Evolutionary conservation across 225 moss, liverwort and hornwort species (phyloP).

Genomic region (Anthoceros angustus): DNA sequence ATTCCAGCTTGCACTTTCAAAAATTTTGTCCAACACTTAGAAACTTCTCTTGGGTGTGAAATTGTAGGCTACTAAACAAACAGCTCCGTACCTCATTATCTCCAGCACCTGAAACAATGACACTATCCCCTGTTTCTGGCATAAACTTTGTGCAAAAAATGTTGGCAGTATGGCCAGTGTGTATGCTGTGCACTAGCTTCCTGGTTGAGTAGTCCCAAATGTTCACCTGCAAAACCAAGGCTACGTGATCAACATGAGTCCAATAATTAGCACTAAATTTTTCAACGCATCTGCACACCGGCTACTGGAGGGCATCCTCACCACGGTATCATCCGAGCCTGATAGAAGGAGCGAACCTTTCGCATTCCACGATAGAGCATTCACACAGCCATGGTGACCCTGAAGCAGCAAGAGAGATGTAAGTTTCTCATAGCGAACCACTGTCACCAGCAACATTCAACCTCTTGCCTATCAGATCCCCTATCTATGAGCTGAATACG

Average conservation of each 20-base stretch:
- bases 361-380: conserved; percentile 74
- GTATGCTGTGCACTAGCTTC: conserved; percentile 78
- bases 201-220: conserved; percentile 79
- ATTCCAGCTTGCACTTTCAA: not conserved
- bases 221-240: conserved; percentile 46
- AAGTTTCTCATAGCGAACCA: not conserved
- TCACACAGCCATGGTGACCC: conserved; percentile 97
- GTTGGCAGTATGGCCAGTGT: conserved; percentile 87
- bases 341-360: conserved; percentile 88
- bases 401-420: conserved; percentile 12
- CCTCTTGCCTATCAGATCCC: not conserved
- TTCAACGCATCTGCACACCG: not conserved
- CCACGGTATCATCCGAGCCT: conserved; percentile 95
- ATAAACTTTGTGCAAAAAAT: conserved; percentile 98
- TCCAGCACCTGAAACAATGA: conserved; percentile 90
- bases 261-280: conserved; percentile 9
- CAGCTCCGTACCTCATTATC: conserved; percentile 69
- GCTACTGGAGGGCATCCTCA: conserved; percentile 11
- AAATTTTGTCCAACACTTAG: not conserved
- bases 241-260: not conserved
- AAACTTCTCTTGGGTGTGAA: not conserved
- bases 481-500: conserved; percentile 10
- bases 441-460: not conserved
- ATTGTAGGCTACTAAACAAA: not conserved
- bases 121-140: conserved; percentile 96